Percentiles rank a stretch among this genome's conserved stretches.
phyloP scores from a whole-genome alignment of 805 yeast species.

The fission yeast (Schizosaccharomyces pombe) region DNA sequence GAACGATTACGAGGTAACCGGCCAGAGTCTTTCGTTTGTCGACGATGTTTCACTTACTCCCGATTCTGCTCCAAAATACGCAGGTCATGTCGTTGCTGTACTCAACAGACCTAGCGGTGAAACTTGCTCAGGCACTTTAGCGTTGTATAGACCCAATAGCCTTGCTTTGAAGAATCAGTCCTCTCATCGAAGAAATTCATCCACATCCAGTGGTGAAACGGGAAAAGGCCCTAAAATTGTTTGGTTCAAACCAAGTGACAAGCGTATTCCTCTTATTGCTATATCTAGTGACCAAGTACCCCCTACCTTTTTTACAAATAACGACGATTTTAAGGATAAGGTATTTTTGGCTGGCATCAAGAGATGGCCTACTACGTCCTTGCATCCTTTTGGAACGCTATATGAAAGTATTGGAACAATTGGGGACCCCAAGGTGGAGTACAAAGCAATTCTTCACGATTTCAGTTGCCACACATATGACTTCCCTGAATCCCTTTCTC shows the following conservation, averaged over 20 bases:
- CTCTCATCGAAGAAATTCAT: background rate
- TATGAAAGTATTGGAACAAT: slow-evolving; percentile 67
- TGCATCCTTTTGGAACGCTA: slow-evolving; percentile 92
- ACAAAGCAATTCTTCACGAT: slow-evolving; percentile 8
- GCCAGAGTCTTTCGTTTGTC: slow-evolving; percentile 74
- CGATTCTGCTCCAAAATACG: slow-evolving; percentile 77
- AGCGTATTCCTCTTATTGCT: slow-evolving; percentile 93
- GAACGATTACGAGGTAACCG: slow-evolving; percentile 96
- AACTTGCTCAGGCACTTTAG: slow-evolving; percentile 60
- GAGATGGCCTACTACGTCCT: slow-evolving; percentile 96
- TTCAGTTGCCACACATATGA: slow-evolving; percentile 5
- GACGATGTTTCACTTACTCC: slow-evolving; percentile 79
- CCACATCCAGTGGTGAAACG: slow-evolving; percentile 12
- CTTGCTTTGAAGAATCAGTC: slow-evolving; percentile 50
- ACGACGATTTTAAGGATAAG: slow-evolving; percentile 56
- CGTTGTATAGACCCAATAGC: slow-evolving; percentile 82
- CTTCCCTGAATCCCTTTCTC: slow-evolving; percentile 4
- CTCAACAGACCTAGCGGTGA: slow-evolving; percentile 95
- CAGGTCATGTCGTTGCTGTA: slow-evolving; percentile 96
- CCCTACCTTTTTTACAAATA: slow-evolving; percentile 71
- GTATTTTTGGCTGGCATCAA: slow-evolving; percentile 85
- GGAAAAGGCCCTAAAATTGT: slow-evolving; percentile 66
- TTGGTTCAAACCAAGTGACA: slow-evolving; percentile 97
- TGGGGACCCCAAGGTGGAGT: slow-evolving; percentile 32
- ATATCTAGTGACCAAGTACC: slow-evolving; percentile 73